Evolutionary conservation across 371 early-diverging fungal species (phyloP), one percentile per base, ranked within the genome.

Genomic region (Actinomortierella wolfii): DNA sequence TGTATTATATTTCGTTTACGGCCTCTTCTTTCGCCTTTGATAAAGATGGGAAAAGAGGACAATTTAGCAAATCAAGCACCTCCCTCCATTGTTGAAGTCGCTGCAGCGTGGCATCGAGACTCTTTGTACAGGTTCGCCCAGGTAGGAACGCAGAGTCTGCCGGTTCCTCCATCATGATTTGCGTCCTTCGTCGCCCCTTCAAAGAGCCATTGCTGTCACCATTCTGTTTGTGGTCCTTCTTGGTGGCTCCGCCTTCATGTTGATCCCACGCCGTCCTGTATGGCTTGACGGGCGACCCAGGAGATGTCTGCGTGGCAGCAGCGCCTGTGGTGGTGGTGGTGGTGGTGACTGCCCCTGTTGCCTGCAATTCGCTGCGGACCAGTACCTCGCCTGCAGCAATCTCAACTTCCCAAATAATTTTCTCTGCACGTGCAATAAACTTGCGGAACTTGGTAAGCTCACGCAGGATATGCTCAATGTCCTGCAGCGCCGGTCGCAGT

Each of bases 351-450:
- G 45, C 20, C n/a, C 45, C 7, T 1, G 45, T 45, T n/a, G 24
- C 25, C 48, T 23, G 21, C 21, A 48, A 17, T 28, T n/a, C n/a
- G 11, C 48, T 59, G 11, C 46, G 57, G 7, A 70, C 60, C 25
- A 48, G 42, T 15, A 70, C 65, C 14, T 44, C 49, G 17, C 61
- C 61, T 29, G 56, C 65, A 4, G 46, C 29, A 40, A 69, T 70
- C 24, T 70, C 71, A 24, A 54, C 49, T 21, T 70, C 71, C 71
- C 71, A 70, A 46, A 70, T 57, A 15, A 65, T 57, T 51, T 44
- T 54, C 50, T 70, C 65, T 0, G 56, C 45, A 28, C 57, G 57
- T 24, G 71, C 61, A 28, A 70, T 51, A 57, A 70, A 70, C 40
- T 55, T 25, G 20, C 55, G 43, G 29, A 59, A 42, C 15, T 29